phyloP scores from a whole-genome alignment of 139 green algal genomes.

The Monoraphidium neglectum region DNA sequence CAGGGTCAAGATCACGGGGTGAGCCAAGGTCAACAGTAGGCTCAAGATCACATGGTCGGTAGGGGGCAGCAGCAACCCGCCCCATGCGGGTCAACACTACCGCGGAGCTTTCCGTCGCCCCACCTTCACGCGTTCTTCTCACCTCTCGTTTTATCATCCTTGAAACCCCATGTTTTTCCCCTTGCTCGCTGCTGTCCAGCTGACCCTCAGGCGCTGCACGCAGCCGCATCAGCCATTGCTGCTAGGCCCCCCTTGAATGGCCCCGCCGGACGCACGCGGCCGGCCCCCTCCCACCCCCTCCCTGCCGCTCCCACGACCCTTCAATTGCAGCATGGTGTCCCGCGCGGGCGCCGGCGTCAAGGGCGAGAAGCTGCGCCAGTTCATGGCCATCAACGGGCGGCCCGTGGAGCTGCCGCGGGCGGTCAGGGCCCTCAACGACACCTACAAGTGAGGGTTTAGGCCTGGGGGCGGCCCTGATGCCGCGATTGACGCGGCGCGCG shows the following conservation, averaged over 20 bases:
- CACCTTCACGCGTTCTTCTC: too few species aligned
- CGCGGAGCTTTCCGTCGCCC: too few species aligned
- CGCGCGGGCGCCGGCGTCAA: constrained; percentile 54
- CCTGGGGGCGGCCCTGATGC: too few species aligned
- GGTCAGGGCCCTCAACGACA: constrained; percentile 70
- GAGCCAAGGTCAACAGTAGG: too few species aligned
- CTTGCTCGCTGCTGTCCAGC: not conserved
- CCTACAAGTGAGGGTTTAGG: constrained; percentile 47
- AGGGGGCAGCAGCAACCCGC: too few species aligned
- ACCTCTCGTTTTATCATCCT: too few species aligned
- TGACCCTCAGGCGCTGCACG: not conserved
- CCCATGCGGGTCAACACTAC: too few species aligned
- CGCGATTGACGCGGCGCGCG: too few species aligned
- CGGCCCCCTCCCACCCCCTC: not conserved
- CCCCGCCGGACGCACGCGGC: not conserved
- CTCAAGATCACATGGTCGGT: too few species aligned
- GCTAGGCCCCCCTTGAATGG: not conserved
- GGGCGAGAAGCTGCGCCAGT: constrained; percentile 76
- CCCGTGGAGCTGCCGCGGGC: constrained; percentile 90
- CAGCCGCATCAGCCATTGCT: not conserved
- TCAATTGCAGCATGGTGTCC: constrained; percentile 74
- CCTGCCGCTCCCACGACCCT: not conserved
- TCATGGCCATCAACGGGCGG: constrained; percentile 93
- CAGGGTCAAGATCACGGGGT: constrained; percentile 34
- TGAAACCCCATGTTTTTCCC: too few species aligned